A percentile compares a stretch with the other conserved stretches of the same genome.
phyloP scores from a whole-genome alignment of 2,329 filamentous ascomycete genomes.

The Colletotrichum musae region DNA sequence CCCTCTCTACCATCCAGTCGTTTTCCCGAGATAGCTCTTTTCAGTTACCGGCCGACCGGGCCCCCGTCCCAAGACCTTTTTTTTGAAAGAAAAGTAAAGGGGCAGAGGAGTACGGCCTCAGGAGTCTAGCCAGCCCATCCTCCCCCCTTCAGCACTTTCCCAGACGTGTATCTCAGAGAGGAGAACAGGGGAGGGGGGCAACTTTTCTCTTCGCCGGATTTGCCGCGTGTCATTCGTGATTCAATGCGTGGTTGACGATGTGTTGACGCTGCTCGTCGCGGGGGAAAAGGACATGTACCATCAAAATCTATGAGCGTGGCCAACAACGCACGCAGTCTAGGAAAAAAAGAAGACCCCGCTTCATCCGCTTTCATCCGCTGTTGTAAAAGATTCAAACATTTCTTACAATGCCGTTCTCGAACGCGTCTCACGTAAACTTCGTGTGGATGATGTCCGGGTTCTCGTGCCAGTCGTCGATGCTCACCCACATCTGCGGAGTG shows the following conservation, averaged over 20 bases:
- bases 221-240: neutral
- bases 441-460: constrained; percentile 99
- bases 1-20: too few species aligned
- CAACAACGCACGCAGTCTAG: neutral
- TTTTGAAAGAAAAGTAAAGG: too few species aligned
- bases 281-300: constrained; percentile 2
- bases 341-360: neutral
- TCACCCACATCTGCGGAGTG: constrained; percentile 93
- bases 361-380: constrained; percentile 4
- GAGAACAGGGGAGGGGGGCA: too few species aligned
- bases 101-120: too few species aligned
- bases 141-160: too few species aligned
- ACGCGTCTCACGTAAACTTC: constrained; percentile 83
- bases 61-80: too few species aligned
- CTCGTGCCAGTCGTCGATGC: constrained; percentile 99
- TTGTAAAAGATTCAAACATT: constrained; percentile 17
- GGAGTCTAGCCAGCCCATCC: too few species aligned
- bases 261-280: constrained; percentile 2
- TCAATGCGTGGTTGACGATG: neutral
- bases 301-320: constrained; percentile 17
- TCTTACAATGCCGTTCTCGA: constrained; percentile 46
- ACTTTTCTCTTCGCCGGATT: too few species aligned
- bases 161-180: too few species aligned
- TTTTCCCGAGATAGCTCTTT: too few species aligned
- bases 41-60: too few species aligned